Conservation (phyloP, 1,139 yeast genomes). For the Groenewaldozyma auringiensis region DNA sequence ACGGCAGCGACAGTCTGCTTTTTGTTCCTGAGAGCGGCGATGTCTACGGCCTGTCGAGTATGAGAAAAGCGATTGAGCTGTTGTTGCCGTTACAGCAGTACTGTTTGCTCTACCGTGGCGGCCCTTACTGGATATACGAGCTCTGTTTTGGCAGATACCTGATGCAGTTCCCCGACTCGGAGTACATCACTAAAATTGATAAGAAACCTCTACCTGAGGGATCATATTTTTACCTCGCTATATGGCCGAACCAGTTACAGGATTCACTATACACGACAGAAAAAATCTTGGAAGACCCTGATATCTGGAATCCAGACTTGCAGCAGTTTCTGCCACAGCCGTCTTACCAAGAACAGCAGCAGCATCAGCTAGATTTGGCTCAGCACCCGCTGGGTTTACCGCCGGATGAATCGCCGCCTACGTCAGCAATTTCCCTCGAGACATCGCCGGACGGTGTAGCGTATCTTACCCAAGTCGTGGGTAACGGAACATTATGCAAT, state of each 20-base stretch:
- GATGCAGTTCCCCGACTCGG: constrained; percentile 34
- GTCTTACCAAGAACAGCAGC: not conserved
- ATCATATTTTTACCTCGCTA: not conserved
- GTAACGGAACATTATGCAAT: constrained; percentile 66
- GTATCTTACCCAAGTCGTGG: constrained; percentile 38
- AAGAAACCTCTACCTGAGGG: not conserved
- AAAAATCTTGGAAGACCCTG: not conserved
- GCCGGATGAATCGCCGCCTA: not conserved
- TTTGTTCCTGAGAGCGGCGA: not conserved
- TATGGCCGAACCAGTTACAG: not conserved
- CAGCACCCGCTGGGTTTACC: not conserved
- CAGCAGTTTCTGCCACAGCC: not conserved
- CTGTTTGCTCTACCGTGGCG: constrained; percentile 33
- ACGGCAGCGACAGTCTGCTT: too few species aligned
- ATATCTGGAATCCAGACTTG: not conserved
- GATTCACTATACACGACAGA: not conserved
- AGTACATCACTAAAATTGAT: not conserved
- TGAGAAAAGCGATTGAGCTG: constrained; percentile 20
- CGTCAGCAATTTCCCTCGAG: not conserved
- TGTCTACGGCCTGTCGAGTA: not conserved
- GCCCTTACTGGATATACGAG: constrained; percentile 59
- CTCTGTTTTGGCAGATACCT: constrained; percentile 49
- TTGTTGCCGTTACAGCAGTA: constrained; percentile 26
- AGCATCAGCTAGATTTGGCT: too few species aligned
- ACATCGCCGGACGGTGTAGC: not conserved